Conservation (phyloP, 805 yeast species). For the Yarrowia yakushimensis region DNA sequence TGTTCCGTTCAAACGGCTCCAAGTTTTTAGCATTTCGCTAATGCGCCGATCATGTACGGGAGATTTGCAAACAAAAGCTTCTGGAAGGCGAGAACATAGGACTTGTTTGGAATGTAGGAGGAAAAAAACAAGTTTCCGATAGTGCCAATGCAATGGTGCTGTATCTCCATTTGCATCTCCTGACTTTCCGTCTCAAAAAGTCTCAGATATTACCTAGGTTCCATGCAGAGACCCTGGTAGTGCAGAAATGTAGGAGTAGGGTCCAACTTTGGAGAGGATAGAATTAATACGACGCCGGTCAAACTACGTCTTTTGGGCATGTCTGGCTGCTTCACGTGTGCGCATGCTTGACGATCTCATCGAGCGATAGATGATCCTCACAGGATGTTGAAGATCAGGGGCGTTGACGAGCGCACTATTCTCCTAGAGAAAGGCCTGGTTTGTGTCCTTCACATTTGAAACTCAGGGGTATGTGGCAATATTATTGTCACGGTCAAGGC, state of each 20-base stretch:
- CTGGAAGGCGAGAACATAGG: too few relatives aligned
- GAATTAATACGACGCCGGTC: background rate
- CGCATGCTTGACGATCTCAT: background rate
- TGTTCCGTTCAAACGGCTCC: background rate
- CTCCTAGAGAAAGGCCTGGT: too few relatives aligned
- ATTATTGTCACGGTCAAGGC: background rate
- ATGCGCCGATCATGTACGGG: background rate
- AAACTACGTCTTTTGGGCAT: background rate
- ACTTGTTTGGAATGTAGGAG: too few relatives aligned
- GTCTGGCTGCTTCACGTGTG: background rate
- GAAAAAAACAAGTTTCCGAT: too few relatives aligned
- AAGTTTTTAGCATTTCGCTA: background rate
- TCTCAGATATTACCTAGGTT: too few relatives aligned
- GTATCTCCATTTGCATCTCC: too few relatives aligned
- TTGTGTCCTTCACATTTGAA: too few relatives aligned
- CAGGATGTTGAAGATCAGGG: background rate
- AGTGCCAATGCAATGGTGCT: too few relatives aligned
- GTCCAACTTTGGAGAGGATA: background rate
- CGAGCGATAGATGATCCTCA: background rate
- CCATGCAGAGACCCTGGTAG: constrained; percentile 12
- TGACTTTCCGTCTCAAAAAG: too few relatives aligned
- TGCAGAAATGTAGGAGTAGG: background rate
- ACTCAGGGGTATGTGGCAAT: too few relatives aligned
- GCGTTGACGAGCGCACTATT: too few relatives aligned
- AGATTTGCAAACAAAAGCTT: background rate